Evolutionary conservation across 345 rosid genomes (phyloP).

Genomic region (Arabidopsis suecica): DNA sequence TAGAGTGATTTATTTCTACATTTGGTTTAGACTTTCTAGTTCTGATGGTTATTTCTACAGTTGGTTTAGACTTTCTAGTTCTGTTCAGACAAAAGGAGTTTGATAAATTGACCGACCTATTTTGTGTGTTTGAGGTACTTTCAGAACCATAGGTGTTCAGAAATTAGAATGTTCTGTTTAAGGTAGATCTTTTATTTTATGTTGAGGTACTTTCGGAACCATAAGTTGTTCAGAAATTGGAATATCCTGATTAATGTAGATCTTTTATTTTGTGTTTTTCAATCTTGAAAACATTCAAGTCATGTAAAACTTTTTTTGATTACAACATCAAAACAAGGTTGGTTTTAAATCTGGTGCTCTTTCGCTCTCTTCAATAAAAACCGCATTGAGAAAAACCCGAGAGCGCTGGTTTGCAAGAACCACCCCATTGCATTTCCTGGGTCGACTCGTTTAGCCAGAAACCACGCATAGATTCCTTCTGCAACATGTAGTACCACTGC

Average conservation of each 20-base stretch:
- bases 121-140: conserved; percentile 2
- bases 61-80: conserved; percentile 28
- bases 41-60: conserved; percentile 10
- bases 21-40: conserved; percentile 29
- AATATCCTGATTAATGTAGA: conserved; percentile 22
- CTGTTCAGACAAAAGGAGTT: background rate
- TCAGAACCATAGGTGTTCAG: conserved; percentile 15
- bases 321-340: conserved; percentile 36
- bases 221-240: conserved; percentile 12
- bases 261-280: conserved; percentile 10
- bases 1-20: conserved; percentile 16
- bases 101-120: conserved; percentile 16
- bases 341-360: conserved; percentile 27
- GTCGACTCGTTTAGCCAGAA: conserved; percentile 67
- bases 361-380: conserved; percentile 66
- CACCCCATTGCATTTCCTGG: conserved; percentile 75
- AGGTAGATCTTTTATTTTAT: conserved; percentile 17
- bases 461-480: conserved; percentile 70
- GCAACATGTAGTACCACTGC: conserved; percentile 52
- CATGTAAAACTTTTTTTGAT: conserved; percentile 48
- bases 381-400: conserved; percentile 70
- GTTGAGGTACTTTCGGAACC: conserved; percentile 16
- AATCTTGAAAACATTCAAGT: conserved; percentile 15
- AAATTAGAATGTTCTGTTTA: conserved; percentile 9
- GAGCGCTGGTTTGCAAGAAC: conserved; percentile 85